Base-by-base conservation (phyloP, 345 rosid genomes). In the Adansonia digitata region DNA sequence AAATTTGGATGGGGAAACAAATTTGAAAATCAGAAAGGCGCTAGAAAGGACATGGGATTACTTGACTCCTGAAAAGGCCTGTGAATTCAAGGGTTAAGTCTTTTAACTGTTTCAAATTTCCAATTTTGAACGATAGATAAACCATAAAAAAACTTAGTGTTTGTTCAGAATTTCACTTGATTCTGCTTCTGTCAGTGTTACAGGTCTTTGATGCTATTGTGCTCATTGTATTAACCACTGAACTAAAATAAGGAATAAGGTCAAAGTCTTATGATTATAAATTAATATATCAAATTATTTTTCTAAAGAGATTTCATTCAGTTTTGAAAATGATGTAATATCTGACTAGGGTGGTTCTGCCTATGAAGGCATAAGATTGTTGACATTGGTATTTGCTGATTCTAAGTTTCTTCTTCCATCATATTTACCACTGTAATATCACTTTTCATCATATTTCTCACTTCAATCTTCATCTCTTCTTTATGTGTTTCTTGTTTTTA, bases 1-100 rank as follows among this genome's bases (percentile, higher is more conserved):
- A 82, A 96, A 96, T 80, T 89, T 96, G 80, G 99, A 96, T 66
- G 99, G 99, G 29, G 99, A 96, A 88, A 96, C 99, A 75, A 96
- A 96, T 86, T 84, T 96, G 80, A 96, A 96, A 88, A 96, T 96
- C 70, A 86, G 99, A 83, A 96, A 96, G 86, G 99, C 95, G 14
- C 85, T 93, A 74, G 99, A 93, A 80, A 87, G 87, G 87, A 96
- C 99, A 26, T 92, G 99, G 99, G 99, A 96, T 92, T 96, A 88
- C 86, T 51, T 87, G 76, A 82, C 89, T 73, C 92, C 99, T 56
- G 99, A 96, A 76, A 93, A 90, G 78, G 95, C 95, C 39, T 82
- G 73, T 72, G 98, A 93, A 79, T 93, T 96, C 75, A 92, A 88
- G 90, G 98, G 99, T 96, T 74, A 73, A 57, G 51, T 49, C 37